phyloP scores from a whole-genome alignment of 345 rosid species.

The Brassica juncea region DNA sequence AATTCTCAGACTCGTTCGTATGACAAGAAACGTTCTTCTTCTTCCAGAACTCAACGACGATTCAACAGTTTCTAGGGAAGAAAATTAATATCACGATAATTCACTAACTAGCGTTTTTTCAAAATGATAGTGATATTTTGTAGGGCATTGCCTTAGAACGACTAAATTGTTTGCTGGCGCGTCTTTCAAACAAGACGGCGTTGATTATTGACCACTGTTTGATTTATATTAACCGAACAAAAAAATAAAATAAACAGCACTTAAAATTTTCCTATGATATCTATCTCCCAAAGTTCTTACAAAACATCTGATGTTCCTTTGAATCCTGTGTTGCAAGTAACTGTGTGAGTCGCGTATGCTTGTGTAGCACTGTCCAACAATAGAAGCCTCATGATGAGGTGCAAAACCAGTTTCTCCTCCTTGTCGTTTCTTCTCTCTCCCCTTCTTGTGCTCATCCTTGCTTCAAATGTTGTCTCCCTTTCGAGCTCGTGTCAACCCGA shows the following conservation, averaged over 20 bases:
- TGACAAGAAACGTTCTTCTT: neutral
- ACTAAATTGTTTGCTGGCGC: neutral
- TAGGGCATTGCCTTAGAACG: neutral
- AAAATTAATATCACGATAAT: neutral
- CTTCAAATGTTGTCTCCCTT: neutral
- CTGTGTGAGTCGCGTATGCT: neutral
- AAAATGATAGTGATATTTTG: neutral
- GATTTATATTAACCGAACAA: neutral
- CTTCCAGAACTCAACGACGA: no score
- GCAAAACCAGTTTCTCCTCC: neutral
- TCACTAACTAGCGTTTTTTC: neutral
- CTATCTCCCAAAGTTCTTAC: neutral
- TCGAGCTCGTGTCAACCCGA: conserved; percentile 21
- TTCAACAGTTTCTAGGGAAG: neutral
- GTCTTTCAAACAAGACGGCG: neutral
- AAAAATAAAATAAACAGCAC: neutral
- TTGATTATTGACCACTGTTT: neutral
- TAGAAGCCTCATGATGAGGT: neutral
- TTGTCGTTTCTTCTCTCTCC: neutral
- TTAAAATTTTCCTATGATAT: neutral
- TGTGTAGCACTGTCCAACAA: neutral
- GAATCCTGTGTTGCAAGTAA: neutral
- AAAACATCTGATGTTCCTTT: neutral
- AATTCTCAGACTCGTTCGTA: neutral
- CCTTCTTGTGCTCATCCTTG: neutral